A percentile compares a stretch with the other conserved stretches of the same genome.
phyloP scores from a whole-genome alignment of 169 alveolate species.

The Plasmodium berghei region DNA sequence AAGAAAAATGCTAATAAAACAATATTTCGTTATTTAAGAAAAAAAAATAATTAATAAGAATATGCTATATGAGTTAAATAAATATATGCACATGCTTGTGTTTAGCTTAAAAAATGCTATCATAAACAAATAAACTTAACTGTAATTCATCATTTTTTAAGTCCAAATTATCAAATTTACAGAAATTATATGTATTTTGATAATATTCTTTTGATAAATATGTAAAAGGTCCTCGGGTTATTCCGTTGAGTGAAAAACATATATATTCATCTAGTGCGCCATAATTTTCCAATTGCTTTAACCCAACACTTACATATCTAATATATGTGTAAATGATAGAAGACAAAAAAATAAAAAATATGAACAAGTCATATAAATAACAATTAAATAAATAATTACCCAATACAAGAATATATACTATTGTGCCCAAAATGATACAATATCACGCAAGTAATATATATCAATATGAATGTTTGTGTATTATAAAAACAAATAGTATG shows the following conservation, averaged over 20 bases:
- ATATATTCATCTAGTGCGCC: constrained; percentile 63
- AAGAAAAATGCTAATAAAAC: neutral
- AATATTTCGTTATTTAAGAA: neutral
- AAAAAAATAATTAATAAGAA: too few species aligned
- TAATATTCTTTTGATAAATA: constrained; percentile 72
- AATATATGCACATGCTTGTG: too few species aligned
- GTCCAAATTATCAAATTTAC: constrained; percentile 65
- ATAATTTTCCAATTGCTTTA: constrained; percentile 65
- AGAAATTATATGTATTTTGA: constrained; percentile 60
- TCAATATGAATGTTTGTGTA: neutral
- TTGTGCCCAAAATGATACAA: neutral
- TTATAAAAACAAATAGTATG: neutral
- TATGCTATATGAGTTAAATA: too few species aligned
- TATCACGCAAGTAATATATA: neutral
- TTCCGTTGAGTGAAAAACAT: constrained; percentile 63
- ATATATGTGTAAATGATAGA: neutral
- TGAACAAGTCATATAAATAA: neutral
- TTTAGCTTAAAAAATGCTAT: constrained; percentile 45
- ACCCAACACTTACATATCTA: constrained; percentile 69
- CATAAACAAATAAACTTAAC: constrained; percentile 67
- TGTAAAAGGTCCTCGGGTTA: constrained; percentile 59
- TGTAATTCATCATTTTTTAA: constrained; percentile 71
- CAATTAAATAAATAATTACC: neutral
- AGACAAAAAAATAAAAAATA: neutral
- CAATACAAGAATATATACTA: neutral